Percentiles rank a stretch among this genome's conserved stretches.
These are phyloP conservation scores for Sophora flavescens DNA, from an alignment of 306 rosid genomes.

Conservation along the genomic window DNA sequence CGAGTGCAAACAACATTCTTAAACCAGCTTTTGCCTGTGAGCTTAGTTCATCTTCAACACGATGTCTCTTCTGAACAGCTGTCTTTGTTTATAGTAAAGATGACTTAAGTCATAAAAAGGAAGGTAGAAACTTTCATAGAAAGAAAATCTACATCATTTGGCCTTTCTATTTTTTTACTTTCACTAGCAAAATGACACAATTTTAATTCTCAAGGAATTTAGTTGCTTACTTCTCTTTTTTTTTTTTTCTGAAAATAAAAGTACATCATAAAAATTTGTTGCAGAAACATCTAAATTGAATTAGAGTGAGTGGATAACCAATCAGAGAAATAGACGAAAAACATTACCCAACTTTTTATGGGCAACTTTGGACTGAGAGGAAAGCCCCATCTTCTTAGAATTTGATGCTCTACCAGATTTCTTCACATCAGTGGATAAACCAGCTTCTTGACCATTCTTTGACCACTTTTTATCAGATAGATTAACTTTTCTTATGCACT, in stretches of 20 bases:
- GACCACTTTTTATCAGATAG: conserved; percentile 59
- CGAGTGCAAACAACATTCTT: too few relatives aligned
- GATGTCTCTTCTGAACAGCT: conserved; percentile 64
- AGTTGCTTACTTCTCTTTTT: too few relatives aligned
- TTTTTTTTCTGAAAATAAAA: too few relatives aligned
- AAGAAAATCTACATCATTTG: conserved; percentile 31
- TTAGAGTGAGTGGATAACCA: too few relatives aligned
- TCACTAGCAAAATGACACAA: conserved; percentile 36
- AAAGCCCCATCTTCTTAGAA: too few relatives aligned
- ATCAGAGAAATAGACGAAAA: too few relatives aligned
- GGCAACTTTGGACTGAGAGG: too few relatives aligned
- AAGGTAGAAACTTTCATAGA: conserved; percentile 29
- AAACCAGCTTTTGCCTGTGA: conserved; percentile 68
- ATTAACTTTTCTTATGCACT: conserved; percentile 60
- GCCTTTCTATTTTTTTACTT: not conserved
- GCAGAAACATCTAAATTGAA: too few relatives aligned
- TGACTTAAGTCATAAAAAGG: conserved; percentile 41
- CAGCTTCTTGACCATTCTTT: conserved; percentile 59
- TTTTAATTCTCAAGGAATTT: too few relatives aligned
- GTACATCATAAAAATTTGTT: too few relatives aligned
- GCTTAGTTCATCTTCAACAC: conserved; percentile 67
- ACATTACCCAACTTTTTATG: too few relatives aligned
- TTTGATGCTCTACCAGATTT: conserved; percentile 66
- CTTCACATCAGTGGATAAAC: conserved; percentile 62
- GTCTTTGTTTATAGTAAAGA: conserved; percentile 54